phyloP scores from a whole-genome alignment of 805 yeast genomes.

The Kluyveromyces aestuarii region DNA sequence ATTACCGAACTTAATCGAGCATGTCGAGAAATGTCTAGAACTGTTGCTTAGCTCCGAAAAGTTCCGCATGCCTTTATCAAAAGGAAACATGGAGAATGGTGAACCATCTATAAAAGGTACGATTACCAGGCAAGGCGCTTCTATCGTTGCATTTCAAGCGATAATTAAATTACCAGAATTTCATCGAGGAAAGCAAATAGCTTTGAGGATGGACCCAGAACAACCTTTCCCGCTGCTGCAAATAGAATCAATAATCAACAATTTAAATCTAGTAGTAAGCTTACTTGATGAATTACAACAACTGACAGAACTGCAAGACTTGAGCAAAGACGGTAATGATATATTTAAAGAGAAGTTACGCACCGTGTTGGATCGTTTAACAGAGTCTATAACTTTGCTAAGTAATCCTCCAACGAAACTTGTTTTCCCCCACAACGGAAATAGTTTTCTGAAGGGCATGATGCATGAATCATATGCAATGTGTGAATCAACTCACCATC shows the following conservation, averaged over 20 bases:
- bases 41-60: constrained; percentile 32
- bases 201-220: constrained; percentile 31
- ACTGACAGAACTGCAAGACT: not conserved
- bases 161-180: constrained; percentile 28
- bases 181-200: constrained; percentile 35
- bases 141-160: constrained; percentile 40
- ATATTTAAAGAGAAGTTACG: constrained; percentile 18
- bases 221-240: constrained; percentile 35
- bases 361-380: constrained; percentile 13
- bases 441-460: constrained; percentile 37
- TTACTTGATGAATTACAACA: constrained; percentile 36
- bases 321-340: constrained; percentile 28
- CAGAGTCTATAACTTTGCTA: constrained; percentile 22
- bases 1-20: constrained; percentile 38
- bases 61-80: constrained; percentile 45
- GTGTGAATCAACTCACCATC: constrained; percentile 27
- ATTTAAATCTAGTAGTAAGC: constrained; percentile 11
- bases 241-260: constrained; percentile 26
- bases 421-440: constrained; percentile 48
- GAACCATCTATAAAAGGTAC: constrained; percentile 43
- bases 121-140: constrained; percentile 45
- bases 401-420: constrained; percentile 46
- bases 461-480: constrained; percentile 29
- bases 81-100: constrained; percentile 4
- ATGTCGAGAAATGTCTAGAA: constrained; percentile 33